phyloP scores from a whole-genome alignment of 495 filamentous ascomycete genomes.

The Annulohypoxylon stygium region DNA sequence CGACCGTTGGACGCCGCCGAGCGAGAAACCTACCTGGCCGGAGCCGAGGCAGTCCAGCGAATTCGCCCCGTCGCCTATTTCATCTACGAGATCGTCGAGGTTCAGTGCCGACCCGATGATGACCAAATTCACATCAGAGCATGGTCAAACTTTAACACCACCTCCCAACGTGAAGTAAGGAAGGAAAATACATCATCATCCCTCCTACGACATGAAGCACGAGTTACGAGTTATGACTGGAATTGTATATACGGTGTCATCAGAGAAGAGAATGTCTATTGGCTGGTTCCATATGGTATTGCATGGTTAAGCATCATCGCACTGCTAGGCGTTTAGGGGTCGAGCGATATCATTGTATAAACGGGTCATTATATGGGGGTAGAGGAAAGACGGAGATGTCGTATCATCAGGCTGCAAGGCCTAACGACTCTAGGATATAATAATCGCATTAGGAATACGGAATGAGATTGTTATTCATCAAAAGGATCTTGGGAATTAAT shows the following conservation, averaged over 20 bases:
- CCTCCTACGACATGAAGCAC: conserved; percentile 24
- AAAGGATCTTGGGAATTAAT: not conserved
- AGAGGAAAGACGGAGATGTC: not conserved
- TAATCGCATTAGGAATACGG: not conserved
- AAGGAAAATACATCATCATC: not conserved
- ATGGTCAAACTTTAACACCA: conserved; percentile 30
- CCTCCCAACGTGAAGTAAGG: conserved; percentile 33
- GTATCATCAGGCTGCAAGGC: conserved; percentile 2
- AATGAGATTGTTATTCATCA: not conserved
- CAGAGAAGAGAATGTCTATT: not conserved
- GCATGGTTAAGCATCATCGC: conserved; percentile 22
- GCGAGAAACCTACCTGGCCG: conserved; percentile 48
- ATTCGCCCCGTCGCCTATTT: conserved; percentile 26
- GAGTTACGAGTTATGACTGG: conserved; percentile 40
- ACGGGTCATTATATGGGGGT: not conserved
- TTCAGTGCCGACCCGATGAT: conserved; percentile 34
- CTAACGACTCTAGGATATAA: not conserved
- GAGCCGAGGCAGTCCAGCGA: conserved; percentile 37
- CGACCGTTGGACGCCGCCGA: conserved; percentile 32
- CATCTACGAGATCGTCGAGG: conserved; percentile 45
- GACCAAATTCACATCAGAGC: conserved; percentile 11
- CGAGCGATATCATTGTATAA: not conserved
- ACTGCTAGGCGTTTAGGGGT: conserved; percentile 19
- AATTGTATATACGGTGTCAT: conserved; percentile 33
- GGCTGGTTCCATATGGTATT: conserved; percentile 2